Percentiles rank a stretch among this genome's conserved stretches.
Evolutionary conservation across 805 yeast species (phyloP).

Genomic region (Suhomyces xylopsoci): DNA sequence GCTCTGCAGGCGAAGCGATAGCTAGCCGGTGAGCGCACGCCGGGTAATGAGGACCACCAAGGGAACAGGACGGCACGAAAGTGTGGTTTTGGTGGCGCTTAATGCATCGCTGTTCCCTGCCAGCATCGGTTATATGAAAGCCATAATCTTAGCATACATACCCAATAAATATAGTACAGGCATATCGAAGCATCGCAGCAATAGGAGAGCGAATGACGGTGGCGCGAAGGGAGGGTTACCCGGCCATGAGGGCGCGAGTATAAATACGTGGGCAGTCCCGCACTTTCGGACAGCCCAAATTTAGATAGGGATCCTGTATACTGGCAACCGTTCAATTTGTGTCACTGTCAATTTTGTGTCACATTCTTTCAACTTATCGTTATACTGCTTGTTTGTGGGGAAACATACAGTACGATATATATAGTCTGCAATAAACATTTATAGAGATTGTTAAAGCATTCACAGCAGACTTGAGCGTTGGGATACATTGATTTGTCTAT

Average conservation of each 20-base stretch:
- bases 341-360: background rate
- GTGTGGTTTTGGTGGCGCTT: background rate
- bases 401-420: conserved; percentile 3
- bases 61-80: background rate
- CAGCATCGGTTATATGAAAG: background rate
- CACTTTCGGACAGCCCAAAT: conserved; percentile 1
- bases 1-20: background rate
- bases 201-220: conserved; percentile 4
- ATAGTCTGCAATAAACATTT: conserved; percentile 8
- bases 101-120: background rate
- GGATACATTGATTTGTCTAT: conserved; percentile 45
- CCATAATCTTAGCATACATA: conserved; percentile 2
- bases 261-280: conserved; percentile 21
- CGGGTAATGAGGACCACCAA: background rate
- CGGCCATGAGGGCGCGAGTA: conserved; percentile 19
- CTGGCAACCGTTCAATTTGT: conserved; percentile 1
- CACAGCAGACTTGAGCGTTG: conserved; percentile 9
- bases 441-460: conserved; percentile 4
- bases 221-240: conserved; percentile 14
- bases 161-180: background rate
- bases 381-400: conserved; percentile 5
- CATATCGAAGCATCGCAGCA: background rate
- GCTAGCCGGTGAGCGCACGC: background rate
- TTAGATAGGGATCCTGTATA: conserved; percentile 4
- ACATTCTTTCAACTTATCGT: background rate